Conservation (phyloP, 345 rosid genomes). For the Carallia pectinifolia region DNA sequence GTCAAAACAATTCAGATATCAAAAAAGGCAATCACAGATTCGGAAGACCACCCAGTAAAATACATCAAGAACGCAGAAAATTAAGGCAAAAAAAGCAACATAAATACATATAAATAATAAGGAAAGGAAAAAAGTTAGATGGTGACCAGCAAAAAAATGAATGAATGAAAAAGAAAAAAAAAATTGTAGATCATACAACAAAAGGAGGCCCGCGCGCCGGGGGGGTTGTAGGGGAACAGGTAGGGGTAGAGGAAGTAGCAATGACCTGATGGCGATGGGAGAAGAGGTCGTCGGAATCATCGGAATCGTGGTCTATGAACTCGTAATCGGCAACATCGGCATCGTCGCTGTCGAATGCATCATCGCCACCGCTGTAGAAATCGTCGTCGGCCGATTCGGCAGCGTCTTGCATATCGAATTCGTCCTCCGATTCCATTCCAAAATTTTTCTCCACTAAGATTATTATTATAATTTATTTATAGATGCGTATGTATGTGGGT, state of each 20-base stretch:
- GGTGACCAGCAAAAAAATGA: too few relatives aligned
- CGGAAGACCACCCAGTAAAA: too few relatives aligned
- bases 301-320: constrained; percentile 69
- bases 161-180: too few relatives aligned
- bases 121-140: too few relatives aligned
- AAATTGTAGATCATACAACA: too few relatives aligned
- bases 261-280: constrained; percentile 64
- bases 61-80: too few relatives aligned
- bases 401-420: constrained; percentile 51
- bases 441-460: not conserved
- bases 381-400: constrained; percentile 63
- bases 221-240: too few relatives aligned
- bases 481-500: not conserved
- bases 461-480: not conserved
- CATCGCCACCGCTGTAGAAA: constrained; percentile 78
- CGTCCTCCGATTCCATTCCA: constrained; percentile 52
- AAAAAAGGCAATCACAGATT: too few relatives aligned
- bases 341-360: constrained; percentile 44
- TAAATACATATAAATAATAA: too few relatives aligned
- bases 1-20: too few relatives aligned
- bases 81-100: too few relatives aligned
- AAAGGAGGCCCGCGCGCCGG: too few relatives aligned
- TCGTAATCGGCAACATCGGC: constrained; percentile 60
- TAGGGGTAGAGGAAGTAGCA: not conserved
- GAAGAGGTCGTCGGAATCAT: constrained; percentile 64